Conservation (phyloP, 2,329 filamentous ascomycete genomes). For the Aspergillus sp. region DNA sequence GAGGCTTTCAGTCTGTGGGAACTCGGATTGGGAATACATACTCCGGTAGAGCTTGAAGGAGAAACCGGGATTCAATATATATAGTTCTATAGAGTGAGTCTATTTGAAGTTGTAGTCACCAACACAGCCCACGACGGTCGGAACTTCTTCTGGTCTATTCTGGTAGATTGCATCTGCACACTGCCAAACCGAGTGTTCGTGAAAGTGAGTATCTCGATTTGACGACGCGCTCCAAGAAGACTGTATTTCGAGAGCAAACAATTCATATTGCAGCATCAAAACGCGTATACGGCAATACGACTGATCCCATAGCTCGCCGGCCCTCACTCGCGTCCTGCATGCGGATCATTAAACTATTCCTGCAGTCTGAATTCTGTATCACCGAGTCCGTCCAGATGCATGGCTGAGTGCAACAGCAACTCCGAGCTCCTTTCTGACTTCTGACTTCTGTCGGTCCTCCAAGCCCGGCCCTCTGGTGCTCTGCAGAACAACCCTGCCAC, state of each 20-base stretch:
- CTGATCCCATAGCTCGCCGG: not conserved
- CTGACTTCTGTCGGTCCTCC: not conserved
- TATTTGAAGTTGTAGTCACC: too few relatives aligned
- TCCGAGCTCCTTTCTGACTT: not conserved
- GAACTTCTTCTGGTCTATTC: too few relatives aligned
- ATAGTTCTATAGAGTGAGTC: too few relatives aligned
- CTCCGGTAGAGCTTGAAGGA: too few relatives aligned
- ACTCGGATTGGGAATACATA: too few relatives aligned
- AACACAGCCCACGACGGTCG: too few relatives aligned
- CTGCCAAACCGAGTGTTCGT: not conserved
- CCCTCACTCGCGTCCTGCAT: not conserved
- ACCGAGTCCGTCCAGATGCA: not conserved
- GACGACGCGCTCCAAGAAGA: not conserved
- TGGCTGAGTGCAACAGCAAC: not conserved
- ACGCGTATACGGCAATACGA: not conserved
- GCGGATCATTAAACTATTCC: conserved; percentile 1
- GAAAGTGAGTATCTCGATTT: not conserved
- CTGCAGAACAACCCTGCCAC: not conserved
- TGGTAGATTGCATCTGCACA: too few relatives aligned
- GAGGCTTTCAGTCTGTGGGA: too few relatives aligned
- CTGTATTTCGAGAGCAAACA: not conserved
- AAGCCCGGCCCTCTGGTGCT: not conserved
- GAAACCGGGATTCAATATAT: too few relatives aligned
- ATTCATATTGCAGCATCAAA: not conserved
- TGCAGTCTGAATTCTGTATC: not conserved